Base-by-base conservation (phyloP, 352 stramenopile genomes). In the Pythium chondricola region DNA sequence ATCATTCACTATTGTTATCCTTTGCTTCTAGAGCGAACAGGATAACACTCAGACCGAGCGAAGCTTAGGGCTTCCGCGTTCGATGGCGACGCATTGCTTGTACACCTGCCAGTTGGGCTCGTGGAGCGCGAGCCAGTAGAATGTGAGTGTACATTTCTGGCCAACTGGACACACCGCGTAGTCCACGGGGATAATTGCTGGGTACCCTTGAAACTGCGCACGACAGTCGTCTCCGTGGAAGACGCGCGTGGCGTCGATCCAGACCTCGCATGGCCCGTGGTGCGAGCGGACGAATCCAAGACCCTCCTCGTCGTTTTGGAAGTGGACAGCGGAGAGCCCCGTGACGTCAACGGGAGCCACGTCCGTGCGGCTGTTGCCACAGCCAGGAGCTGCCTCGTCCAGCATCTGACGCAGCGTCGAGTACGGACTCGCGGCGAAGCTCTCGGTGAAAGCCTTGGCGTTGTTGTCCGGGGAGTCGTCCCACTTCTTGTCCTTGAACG, bases 211-310 rank as follows among this genome's bases (percentile, higher is more conserved):
- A 30, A 63, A 71, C 51, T 63, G 41, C 47, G 54, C 56, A 18
- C 51, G 50, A 30, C 65, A 74, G 53, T 74, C 52, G 55, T 67
- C 54, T 46, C 50, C 51, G 13, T 74, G 61, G 40, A 63, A 65
- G 18, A 63, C 54, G 37, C 54, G 49, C 22, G n/a, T 50, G 40
- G 35, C 44, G 48, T 74, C 65, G 48, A 70, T 71, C 61, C 61
- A 74, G 18, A 62, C 48, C 37, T 74, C 65, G 37, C 65, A 74
- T 4, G 65, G 65, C 2, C 65, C 65, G 41, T 68, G 46, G 37
- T 74, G 65, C n/a, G 65, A 71, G 25, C 8, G 42, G 17, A 67
- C 42, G 39, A 74, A 74, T 21, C 61, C 61, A 41, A 71, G 29
- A 13, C 38, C 13, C 33, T 61, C 48, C 45, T 74, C 58, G 43